A percentile compares a stretch with the other conserved stretches of the same genome.
Conservation (phyloP, 257 asterid species). For the Jacaranda mimosifolia region DNA sequence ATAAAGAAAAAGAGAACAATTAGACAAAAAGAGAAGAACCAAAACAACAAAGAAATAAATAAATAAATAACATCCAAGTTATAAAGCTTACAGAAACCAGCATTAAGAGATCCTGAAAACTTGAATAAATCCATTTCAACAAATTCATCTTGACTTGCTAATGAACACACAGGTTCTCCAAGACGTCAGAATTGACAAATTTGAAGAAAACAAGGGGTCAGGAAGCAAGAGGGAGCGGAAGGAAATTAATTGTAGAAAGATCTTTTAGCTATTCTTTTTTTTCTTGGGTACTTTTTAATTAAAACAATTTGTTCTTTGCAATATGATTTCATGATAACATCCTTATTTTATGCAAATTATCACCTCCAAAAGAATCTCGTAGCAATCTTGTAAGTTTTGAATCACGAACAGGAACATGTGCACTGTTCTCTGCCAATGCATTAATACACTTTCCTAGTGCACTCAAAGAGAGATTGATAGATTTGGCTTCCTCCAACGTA, state of each 20-base stretch:
- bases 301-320: slow-evolving; percentile 5
- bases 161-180: background rate
- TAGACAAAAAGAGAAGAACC: background rate
- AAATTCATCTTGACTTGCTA: slow-evolving; percentile 19
- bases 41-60: background rate
- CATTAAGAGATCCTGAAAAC: background rate
- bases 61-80: background rate
- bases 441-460: slow-evolving; percentile 93
- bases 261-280: slow-evolving; percentile 20
- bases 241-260: background rate
- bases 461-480: slow-evolving; percentile 88
- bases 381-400: slow-evolving; percentile 94
- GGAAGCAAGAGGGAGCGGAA: too few relatives aligned
- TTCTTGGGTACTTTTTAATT: background rate
- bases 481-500: slow-evolving; percentile 85
- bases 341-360: slow-evolving; percentile 27
- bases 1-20: background rate
- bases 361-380: slow-evolving; percentile 97
- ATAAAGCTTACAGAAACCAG: slow-evolving; percentile 3
- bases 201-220: too few relatives aligned
- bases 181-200: too few relatives aligned
- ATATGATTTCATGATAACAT: background rate
- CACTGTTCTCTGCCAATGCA: slow-evolving; percentile 92
- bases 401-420: slow-evolving; percentile 94
- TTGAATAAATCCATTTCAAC: background rate